Evolutionary conservation across 163 green algal species (phyloP), one percentile per base, ranked within the genome.

Genomic region (Scenedesmus sp.): DNA sequence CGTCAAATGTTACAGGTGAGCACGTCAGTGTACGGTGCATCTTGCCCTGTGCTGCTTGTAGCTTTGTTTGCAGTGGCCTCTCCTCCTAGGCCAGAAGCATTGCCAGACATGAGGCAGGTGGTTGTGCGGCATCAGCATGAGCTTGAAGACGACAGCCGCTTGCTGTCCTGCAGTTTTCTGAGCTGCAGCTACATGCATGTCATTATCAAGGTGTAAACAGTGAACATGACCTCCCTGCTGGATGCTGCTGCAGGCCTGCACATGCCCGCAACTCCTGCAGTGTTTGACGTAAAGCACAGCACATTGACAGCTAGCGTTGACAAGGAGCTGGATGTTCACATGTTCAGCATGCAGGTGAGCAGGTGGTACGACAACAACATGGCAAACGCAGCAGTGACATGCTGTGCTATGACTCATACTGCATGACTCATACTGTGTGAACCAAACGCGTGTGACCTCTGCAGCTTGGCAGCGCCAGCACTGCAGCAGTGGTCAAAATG

Each of bases 171-270:
- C 30, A 40, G 24, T 0, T 18, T n/a, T 22, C 15, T 7, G n/a
- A 7, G 6, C 9, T 76, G 30, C 65, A 76, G 22, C 22, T 33
- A 76, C 65, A 76, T 40, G 30, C 30, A 37, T 30, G 35, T 33
- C 10, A 72, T 7, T 12, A 35, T 3, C 59, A 33, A 35, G 16
- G 30, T 18, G 9, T 76, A 9, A 33, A 18, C 2, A 20, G 2
- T 20, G 5, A 10, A 20, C 65, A 76, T 18, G 30, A 2, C 30
- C 65, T 76, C 30, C 30, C 65, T 72, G 20, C 24, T 37, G 30
- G 30, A 40, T 76, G 65, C 65, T 76, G 65, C 65, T 76, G 65
- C 65, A 76, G 65, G 65, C 65, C 65, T 70, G 56, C 56, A n/a
- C 30, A 37, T 76, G 30, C 65, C 65, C 16, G 65, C 65, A 76